Evolutionary conservation across 805 yeast species (phyloP).

Genomic region (Suhomyces emberorum): DNA sequence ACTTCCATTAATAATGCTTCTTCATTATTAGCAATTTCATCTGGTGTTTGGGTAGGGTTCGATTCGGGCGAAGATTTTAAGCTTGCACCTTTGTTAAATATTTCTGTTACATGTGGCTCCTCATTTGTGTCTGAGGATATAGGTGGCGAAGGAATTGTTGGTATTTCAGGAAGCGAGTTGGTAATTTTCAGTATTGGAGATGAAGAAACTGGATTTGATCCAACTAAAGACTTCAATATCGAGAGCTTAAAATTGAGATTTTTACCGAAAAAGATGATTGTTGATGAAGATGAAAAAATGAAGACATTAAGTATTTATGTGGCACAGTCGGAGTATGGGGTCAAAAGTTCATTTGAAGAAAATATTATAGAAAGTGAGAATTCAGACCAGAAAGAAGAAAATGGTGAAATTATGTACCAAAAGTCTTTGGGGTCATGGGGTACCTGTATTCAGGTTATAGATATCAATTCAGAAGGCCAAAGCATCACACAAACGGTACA

Average conservation of each 20-base stretch:
- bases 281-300: slow-evolving; percentile 19
- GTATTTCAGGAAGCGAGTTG: slow-evolving; percentile 50
- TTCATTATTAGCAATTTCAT: slow-evolving; percentile 42
- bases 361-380: slow-evolving; percentile 13
- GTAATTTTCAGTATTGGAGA: slow-evolving; percentile 55
- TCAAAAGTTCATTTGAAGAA: slow-evolving; percentile 25
- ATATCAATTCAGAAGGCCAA: slow-evolving; percentile 20
- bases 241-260: slow-evolving; percentile 42
- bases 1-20: slow-evolving; percentile 25
- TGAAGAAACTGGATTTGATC: slow-evolving; percentile 26
- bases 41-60: slow-evolving; percentile 56
- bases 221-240: slow-evolving; percentile 24
- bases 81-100: slow-evolving; percentile 46
- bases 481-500: slow-evolving; percentile 44
- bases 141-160: slow-evolving; percentile 60
- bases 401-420: slow-evolving; percentile 44
- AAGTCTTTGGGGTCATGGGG: slow-evolving; percentile 37
- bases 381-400: slow-evolving; percentile 8
- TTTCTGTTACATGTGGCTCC: slow-evolving; percentile 43
- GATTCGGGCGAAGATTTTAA: slow-evolving; percentile 29
- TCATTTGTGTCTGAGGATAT: slow-evolving; percentile 62
- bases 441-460: slow-evolving; percentile 52
- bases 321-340: slow-evolving; percentile 44
- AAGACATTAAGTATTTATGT: slow-evolving; percentile 28
- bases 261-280: slow-evolving; percentile 46